Evolutionary conservation across 2,329 filamentous ascomycete genomes (phyloP), one percentile per base, ranked within the genome.

Genomic region (Aspergillus brasiliensis): DNA sequence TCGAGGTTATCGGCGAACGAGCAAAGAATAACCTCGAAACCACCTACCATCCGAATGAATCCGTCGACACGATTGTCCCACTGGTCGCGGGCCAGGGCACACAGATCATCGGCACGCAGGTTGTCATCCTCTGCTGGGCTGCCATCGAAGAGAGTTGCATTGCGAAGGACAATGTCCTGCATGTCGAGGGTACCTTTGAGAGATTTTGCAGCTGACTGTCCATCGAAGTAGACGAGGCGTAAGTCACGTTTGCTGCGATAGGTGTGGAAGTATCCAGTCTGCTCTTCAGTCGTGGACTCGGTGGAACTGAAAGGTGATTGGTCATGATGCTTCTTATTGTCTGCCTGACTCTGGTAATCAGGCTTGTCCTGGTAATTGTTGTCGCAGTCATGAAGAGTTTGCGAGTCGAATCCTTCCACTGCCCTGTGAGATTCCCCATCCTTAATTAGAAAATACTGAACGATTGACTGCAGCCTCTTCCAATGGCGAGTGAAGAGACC

Each of bases 31-130:
- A 49, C 28, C 15, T 49, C 46, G 25, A 49, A 49, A 7, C 46
- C 46, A n/a, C 46, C 46, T 15, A 49, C 46, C 46, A 49, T 49
- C n/a, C 46, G 46, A 17, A 49, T 27, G 25, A 49, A 49, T 28
- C 46, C 46, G 46, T 49, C 46, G n/a, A 49, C 8, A 10, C 46
- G 46, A 27, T 21, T 49, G 46, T 49, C 27, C 46, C 46, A 49
- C 8, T 17, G 8, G 27, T 49, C 27, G 23, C 46, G 46, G 28
- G 46, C 46, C 25, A 49, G 6, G 25, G 46, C 46, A 19, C 46
- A 49, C 15, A 49, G 46, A 5, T 28, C 27, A 1, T 49, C 46
- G 25, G 46, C 46, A 31, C 46, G 46, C 15, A 49, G 23, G 25
- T 49, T 13, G 27, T 49, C 46, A 10, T n/a, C 46, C 17, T 49